Evolutionary conservation across 2,329 filamentous ascomycete species (phyloP), one percentile per base, ranked within the genome.

Genomic region (Ascosphaera acerosa): DNA sequence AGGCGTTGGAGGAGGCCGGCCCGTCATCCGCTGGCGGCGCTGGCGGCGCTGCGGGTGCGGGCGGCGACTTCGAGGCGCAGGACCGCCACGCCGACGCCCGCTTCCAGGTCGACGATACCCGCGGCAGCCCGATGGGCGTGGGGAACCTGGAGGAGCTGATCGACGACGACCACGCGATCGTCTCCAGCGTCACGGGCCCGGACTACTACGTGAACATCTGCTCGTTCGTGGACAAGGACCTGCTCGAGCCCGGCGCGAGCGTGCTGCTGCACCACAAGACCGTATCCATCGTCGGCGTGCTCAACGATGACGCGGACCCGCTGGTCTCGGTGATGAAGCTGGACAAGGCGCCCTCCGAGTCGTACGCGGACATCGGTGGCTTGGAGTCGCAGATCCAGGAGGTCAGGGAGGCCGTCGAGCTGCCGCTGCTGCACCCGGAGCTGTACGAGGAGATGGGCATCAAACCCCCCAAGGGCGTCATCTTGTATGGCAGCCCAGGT

Each of bases 251-350:
- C 2, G 89, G 89, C 37, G 81, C 87, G 12, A 92, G 81, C 44
- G 87, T 97, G 30, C 61, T 97, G 30, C 61, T 97, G 35, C 87
- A 97, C 48, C 87, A 97, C 55, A 97, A 97, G 61, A 89, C 77
- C 32, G 84, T 94, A 32, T 92, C 84, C 26, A 90, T 97, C 28
- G 87, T 97, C 18, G 87, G 89, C 52, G 87, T 97, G 14, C 59
- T 97, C 43, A 94, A 84, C 2, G 87, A 97, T 44, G 87, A 97
- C 47, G 72, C 87, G 12, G 87, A 97, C 49, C 87, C 87, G 22
- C 75, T 97, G 35, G 87, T 97, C 34, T 97, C 87, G 20, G 76
- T 97, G 51, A 97, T 97, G 87, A 97, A 97, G 87, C 87, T 97
- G 32, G 87, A 97, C 53, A 97, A 97, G 64, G 87, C 97, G 10